Evolutionary conservation across 2,329 filamentous ascomycete genomes (phyloP).

Genomic region (Cylindrodendrum hubeiense): DNA sequence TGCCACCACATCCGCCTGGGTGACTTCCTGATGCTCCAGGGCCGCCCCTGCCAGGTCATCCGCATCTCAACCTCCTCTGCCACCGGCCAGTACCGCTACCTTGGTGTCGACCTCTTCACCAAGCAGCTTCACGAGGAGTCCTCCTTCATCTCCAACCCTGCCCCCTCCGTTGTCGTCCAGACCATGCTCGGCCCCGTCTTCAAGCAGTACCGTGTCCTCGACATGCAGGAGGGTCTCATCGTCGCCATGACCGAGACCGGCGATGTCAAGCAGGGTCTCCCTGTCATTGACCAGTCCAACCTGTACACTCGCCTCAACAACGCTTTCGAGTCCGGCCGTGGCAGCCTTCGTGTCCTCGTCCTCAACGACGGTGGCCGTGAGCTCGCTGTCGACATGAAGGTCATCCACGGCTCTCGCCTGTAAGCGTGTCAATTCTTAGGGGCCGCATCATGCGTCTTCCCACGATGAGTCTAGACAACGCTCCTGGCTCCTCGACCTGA

Average conservation of each 20-base stretch:
- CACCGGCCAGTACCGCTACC: conserved; percentile 99
- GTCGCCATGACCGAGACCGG: conserved; percentile 99
- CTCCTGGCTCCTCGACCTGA: conserved; percentile 32
- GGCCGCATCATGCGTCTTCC: conserved; percentile 40
- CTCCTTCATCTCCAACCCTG: conserved; percentile 96
- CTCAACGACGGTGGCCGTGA: conserved; percentile 94
- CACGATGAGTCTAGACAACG: conserved; percentile 32
- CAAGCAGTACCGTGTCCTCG: conserved; percentile 99
- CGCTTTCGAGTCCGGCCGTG: conserved; percentile 91
- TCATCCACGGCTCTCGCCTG: conserved; percentile 84
- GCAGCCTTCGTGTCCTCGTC: conserved; percentile 94
- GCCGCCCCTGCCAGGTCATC: conserved; percentile 99
- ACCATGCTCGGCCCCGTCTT: conserved; percentile 99
- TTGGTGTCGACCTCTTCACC: conserved; percentile 99
- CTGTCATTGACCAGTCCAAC: conserved; percentile 94
- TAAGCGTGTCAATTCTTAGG: conserved; percentile 55
- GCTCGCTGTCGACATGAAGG: conserved; percentile 99
- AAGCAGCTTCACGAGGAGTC: conserved; percentile 99
- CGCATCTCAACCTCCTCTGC: conserved; percentile 98
- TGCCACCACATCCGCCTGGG: conserved; percentile 99
- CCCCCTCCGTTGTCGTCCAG: conserved; percentile 96
- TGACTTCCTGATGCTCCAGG: conserved; percentile 98
- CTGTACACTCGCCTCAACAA: conserved; percentile 84
- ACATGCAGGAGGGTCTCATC: conserved; percentile 88
- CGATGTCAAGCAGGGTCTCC: conserved; percentile 95